These are phyloP conservation scores for Telfairia occidentalis DNA, from an alignment of 331 rosid species.

Conservation along the genomic window DNA sequence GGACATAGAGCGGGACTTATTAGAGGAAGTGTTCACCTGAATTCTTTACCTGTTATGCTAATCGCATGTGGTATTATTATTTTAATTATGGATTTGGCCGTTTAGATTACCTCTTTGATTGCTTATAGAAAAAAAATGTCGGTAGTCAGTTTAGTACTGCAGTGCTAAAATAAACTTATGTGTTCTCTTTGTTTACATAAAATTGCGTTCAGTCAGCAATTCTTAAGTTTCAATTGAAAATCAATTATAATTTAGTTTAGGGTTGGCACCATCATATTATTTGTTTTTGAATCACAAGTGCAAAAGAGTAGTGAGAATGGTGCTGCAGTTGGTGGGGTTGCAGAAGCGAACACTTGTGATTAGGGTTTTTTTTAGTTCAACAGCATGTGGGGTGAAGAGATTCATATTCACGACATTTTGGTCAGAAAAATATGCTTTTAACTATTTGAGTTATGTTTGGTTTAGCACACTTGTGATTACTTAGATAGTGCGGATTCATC, in stretches of 20 bases:
- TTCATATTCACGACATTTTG: too few species aligned
- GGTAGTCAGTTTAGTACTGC: background rate
- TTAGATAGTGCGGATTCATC: slow-evolving; percentile 29
- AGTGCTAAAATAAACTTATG: background rate
- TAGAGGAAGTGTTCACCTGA: slow-evolving; percentile 40
- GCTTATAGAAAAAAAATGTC: background rate
- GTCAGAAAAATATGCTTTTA: too few species aligned
- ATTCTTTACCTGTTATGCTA: background rate
- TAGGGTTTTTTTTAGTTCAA: too few species aligned
- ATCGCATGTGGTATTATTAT: background rate
- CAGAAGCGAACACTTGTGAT: slow-evolving; percentile 25
- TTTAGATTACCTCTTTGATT: background rate
- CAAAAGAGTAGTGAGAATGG: slow-evolving; percentile 30
- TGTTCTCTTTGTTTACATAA: background rate
- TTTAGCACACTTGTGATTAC: too few species aligned
- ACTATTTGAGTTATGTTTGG: too few species aligned
- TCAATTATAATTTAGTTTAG: background rate
- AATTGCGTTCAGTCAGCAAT: background rate
- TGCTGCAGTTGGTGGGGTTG: slow-evolving; percentile 37
- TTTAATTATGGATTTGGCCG: background rate
- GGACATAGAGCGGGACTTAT: slow-evolving; percentile 67
- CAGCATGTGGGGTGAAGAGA: too few species aligned
- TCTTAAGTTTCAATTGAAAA: background rate
- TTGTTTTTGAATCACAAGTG: slow-evolving; percentile 28
- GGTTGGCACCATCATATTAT: background rate